phyloP scores from a whole-genome alignment of 1,284 basidiomycete species.

The Apiotrichum montevideense region DNA sequence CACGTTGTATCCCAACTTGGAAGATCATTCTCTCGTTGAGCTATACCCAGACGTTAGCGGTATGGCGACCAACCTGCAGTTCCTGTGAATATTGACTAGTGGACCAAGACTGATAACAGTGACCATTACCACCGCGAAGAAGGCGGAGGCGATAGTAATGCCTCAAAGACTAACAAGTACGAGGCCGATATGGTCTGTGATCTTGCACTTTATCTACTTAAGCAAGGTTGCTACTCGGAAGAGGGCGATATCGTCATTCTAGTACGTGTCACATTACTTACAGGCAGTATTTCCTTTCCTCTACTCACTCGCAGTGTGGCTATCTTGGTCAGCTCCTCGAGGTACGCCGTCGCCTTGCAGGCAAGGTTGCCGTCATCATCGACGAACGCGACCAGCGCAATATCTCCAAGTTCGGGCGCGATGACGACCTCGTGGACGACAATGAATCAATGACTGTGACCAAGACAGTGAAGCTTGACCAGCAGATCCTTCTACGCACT shows the following conservation, averaged over 20 bases:
- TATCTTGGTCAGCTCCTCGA: slow-evolving; percentile 56
- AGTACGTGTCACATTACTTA: not conserved
- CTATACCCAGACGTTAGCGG: slow-evolving; percentile 56
- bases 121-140: slow-evolving; percentile 54
- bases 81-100: slow-evolving; percentile 41
- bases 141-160: slow-evolving; percentile 53
- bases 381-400: slow-evolving; percentile 63
- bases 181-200: slow-evolving; percentile 69
- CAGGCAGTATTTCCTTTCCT: too few species aligned
- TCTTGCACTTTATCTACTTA: slow-evolving; percentile 59
- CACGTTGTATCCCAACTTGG: slow-evolving; percentile 56
- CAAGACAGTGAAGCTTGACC: too few species aligned
- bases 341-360: slow-evolving; percentile 53
- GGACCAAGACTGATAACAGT: not conserved
- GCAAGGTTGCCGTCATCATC: slow-evolving; percentile 57
- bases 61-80: slow-evolving; percentile 56
- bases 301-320: not conserved
- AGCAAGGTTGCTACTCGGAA: slow-evolving; percentile 56
- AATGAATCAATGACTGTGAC: too few species aligned
- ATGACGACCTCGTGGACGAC: not conserved
- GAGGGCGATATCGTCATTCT: slow-evolving; percentile 67
- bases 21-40: slow-evolving; percentile 55
- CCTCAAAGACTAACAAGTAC: slow-evolving; percentile 59
- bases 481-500: slow-evolving; percentile 61
- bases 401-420: slow-evolving; percentile 35